Base-by-base conservation (phyloP, 208 protist species). In the Acanthamoeba sp. region DNA sequence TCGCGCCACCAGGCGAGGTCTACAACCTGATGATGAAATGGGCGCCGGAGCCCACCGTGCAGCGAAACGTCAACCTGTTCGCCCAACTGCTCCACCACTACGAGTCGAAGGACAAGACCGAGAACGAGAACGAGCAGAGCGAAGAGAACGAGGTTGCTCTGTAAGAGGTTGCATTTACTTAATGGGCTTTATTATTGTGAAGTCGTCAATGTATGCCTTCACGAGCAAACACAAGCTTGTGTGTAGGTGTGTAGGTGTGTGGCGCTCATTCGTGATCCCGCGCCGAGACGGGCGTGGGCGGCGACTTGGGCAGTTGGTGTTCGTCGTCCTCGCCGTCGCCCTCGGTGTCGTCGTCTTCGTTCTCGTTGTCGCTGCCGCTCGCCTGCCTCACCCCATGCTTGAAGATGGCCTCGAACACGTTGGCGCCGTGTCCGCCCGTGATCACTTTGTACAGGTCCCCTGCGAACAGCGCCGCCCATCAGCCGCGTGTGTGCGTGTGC, bases 51-150 rank as follows among this genome's bases (percentile, higher is more conserved):
- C 36, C 16, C 1, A 29, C 29, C n/a, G 66, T 18, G 16, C 66
- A 76, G 5, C 62, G 62, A 9, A 76, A 76, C 66, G 66, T 76
- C 29, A 76, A 76, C 29, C 29, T 76, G 32, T 76, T 76, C 29
- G 36, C n/a, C 1, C 16, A 32, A 29, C 66, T 76, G 14, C 66
- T 76, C 32, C 66, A 76, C 22, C 66, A 76, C 66, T 76, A 76
- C 66, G 22, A 12, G 66, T 6, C 45, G 12, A 50, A 50, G 45
- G 45, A 50, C 9, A 14, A 50, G n/a, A n/a, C n/a, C n/a, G n/a
- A 10, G 45, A 50, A 50, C 45, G 18, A 14, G 12, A 50, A 50
- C 2, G 18, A 50, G 45, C 9, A 50, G 45, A 50, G 45, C 2
- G n/a, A 10, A 1, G 0, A 50, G 45, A 50, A 50, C 9, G 18